Evolutionary conservation across 176 grass and related monocot species (phyloP).

Genomic region (Musa itinerans): DNA sequence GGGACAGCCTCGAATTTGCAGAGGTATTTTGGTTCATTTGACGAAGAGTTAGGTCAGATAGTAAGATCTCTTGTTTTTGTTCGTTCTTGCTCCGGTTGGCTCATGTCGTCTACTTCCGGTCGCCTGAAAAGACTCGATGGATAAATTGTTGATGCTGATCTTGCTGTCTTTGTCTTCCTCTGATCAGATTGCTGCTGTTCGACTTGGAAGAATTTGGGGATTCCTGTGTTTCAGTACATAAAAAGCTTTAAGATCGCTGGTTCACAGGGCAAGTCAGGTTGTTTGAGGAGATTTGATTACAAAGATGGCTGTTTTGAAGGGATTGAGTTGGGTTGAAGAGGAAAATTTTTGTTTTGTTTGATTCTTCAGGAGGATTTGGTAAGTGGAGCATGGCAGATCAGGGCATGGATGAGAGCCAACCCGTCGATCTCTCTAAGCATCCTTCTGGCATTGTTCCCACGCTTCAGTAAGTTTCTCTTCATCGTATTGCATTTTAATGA

Average conservation of each 20-base stretch:
- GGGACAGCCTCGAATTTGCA: neutral
- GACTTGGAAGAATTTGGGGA: neutral
- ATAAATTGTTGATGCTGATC: neutral
- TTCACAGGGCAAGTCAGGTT: neutral
- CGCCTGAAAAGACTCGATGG: neutral
- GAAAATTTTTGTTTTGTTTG: neutral
- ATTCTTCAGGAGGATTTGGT: neutral
- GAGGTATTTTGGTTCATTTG: neutral
- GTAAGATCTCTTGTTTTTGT: neutral
- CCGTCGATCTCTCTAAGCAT: conserved; percentile 59
- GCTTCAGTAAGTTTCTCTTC: conserved; percentile 53
- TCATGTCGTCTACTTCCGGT: neutral
- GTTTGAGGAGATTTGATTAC: neutral
- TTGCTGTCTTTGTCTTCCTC: neutral
- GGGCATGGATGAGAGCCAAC: conserved; percentile 69
- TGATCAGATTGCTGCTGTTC: too few species aligned
- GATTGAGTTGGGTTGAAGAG: neutral
- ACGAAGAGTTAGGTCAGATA: neutral
- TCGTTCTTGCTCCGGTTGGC: neutral
- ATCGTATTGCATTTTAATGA: neutral
- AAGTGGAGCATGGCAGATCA: conserved; percentile 55
- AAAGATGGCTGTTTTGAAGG: neutral
- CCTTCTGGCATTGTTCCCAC: conserved; percentile 53
- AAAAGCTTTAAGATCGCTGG: neutral
- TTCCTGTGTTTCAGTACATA: neutral